A percentile compares a stretch with the other conserved stretches of the same genome.
These are phyloP conservation scores for Gossypium gossypioides DNA, from an alignment of 441 rosid genomes.

Conservation along the genomic window DNA sequence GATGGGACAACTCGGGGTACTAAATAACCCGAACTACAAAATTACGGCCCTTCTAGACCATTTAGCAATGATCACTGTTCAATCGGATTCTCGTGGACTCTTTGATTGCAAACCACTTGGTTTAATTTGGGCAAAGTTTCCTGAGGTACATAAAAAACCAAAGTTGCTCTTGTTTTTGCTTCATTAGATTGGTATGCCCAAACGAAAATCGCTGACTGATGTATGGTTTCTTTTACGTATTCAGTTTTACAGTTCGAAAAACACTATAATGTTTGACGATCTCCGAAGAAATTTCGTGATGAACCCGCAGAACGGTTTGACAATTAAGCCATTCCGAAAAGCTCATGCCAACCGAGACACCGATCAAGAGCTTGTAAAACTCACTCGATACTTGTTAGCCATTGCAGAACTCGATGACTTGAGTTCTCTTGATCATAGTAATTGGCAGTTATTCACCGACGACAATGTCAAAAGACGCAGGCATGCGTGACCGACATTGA, in stretches of 20 bases:
- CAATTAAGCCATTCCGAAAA: slow-evolving; percentile 73
- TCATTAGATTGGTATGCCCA: neutral
- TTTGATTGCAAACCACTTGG: slow-evolving; percentile 95
- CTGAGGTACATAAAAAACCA: slow-evolving; percentile 45
- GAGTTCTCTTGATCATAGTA: slow-evolving; percentile 56
- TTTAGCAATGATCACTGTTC: slow-evolving; percentile 89
- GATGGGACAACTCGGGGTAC: slow-evolving; percentile 89
- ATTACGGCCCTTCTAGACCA: slow-evolving; percentile 89
- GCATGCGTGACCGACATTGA: slow-evolving; percentile 29
- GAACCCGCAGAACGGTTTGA: slow-evolving; percentile 90
- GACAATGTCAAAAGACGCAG: slow-evolving; percentile 63
- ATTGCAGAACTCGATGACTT: slow-evolving; percentile 77
- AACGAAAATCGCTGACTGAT: neutral
- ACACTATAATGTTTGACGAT: slow-evolving; percentile 97
- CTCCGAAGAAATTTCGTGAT: slow-evolving; percentile 77
- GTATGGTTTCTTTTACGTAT: slow-evolving; percentile 5
- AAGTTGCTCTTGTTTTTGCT: neutral
- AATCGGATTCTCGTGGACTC: slow-evolving; percentile 70
- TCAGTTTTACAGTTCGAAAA: slow-evolving; percentile 69
- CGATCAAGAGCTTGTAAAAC: slow-evolving; percentile 78
- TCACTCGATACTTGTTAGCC: slow-evolving; percentile 74
- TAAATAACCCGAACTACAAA: slow-evolving; percentile 75
- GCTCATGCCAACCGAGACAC: slow-evolving; percentile 80
- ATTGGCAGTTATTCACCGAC: slow-evolving; percentile 61
- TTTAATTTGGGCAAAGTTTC: slow-evolving; percentile 77